phyloP scores from a whole-genome alignment of 805 yeast genomes.

The Jamesozyma hellenica region DNA sequence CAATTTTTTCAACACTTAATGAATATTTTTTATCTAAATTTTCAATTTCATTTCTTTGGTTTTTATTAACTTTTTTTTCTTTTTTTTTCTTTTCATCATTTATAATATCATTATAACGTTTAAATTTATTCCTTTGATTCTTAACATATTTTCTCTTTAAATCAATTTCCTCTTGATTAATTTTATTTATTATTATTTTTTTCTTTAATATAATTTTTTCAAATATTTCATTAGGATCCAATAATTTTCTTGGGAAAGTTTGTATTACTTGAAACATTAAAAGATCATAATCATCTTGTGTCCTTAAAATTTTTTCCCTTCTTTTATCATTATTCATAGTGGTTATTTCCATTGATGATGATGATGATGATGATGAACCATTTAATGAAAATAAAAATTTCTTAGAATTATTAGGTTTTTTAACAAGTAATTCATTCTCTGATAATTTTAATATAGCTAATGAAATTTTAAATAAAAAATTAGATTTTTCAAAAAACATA shows the following conservation, averaged over 20 bases:
- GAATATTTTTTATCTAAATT: conserved; percentile 1
- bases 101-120: conserved; percentile 3
- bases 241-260: conserved; percentile 58
- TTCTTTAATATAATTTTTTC: conserved; percentile 60
- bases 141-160: conserved; percentile 69
- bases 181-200: conserved; percentile 56
- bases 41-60: background rate
- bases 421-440: conserved; percentile 47
- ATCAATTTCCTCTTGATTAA: conserved; percentile 71
- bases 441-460: conserved; percentile 67
- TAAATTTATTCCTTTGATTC: conserved; percentile 37
- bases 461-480: conserved; percentile 71
- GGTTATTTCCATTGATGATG: background rate
- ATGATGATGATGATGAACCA: background rate
- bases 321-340: conserved; percentile 1
- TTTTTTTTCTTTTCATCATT: background rate
- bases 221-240: conserved; percentile 60
- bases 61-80: too few relatives aligned
- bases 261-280: conserved; percentile 78
- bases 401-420: background rate
- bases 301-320: background rate
- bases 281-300: conserved; percentile 36
- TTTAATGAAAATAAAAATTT: conserved; percentile 2
- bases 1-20: conserved; percentile 20
- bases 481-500: conserved; percentile 82